Base-by-base conservation (phyloP, 2,329 filamentous ascomycete species). In the Dactylonectria macrodidyma region DNA sequence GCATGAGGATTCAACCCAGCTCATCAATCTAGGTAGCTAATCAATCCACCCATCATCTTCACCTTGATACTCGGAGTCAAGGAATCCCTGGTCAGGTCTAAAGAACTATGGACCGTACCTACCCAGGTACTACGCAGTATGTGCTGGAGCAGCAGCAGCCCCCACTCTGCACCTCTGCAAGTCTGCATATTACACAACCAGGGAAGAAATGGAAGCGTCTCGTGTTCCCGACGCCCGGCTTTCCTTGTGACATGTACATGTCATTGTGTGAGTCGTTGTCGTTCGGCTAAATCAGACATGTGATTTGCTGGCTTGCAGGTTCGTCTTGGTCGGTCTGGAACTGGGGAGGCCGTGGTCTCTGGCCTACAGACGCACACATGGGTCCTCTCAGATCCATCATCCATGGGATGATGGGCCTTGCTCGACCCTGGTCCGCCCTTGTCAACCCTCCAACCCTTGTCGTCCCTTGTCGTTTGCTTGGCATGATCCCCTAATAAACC, bases 401-500 rank as follows among this genome's bases (percentile, higher is more conserved):
- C 46, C 46, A 26, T 48, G 26, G 26, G 26, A 30, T 30, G 4
- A 30, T 30, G 26, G 26, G 4, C 50, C 33, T 33, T 52, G n/a
- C 6, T 34, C 51, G 33, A 36, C 33, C 33, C 8, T 54, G n/a
- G 10, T 51, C n/a, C 16, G 34, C 50, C 50, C 8, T 54, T 33
- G 10, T 51, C n/a, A 30, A 52, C 50, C 50, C 50, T 51, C 10
- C 19, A 10, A 48, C n/a, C 19, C 44, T 22, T 22, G 44, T 24
- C 22, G 48, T 34, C 50, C 50, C 50, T 54, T 33, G 51, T 38
- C 51, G 22, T 6, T 54, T 11, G 33, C 51, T 54, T 54, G 51
- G 33, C 51, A 54, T 54, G 30, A 16, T 36, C 51, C 51, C 51
- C 51, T 54, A 36, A 54, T 36, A 54, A 54, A 14, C n/a, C 30